These are phyloP conservation scores for Hyaloscypha bicolor DNA, from an alignment of 495 filamentous ascomycete species.

Conservation along the genomic window DNA sequence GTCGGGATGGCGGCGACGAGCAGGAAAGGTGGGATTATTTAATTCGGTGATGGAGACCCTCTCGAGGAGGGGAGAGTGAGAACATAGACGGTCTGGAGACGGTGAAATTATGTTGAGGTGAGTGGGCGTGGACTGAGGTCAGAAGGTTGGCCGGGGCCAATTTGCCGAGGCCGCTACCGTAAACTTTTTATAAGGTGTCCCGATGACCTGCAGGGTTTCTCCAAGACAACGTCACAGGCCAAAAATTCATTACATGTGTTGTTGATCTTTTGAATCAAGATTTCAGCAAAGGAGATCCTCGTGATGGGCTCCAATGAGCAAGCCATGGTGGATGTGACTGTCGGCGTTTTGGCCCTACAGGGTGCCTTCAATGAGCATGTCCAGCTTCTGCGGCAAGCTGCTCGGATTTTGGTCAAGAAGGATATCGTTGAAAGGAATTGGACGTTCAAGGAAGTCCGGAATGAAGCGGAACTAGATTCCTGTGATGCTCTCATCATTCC, in stretches of 20 bases:
- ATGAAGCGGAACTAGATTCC: slow-evolving; percentile 61
- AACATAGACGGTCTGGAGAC: slow-evolving; percentile 20
- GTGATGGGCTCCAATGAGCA: slow-evolving; percentile 18
- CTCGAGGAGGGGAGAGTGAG: slow-evolving; percentile 26
- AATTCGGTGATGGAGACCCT: slow-evolving; percentile 16
- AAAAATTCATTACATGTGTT: slow-evolving; percentile 7
- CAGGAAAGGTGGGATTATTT: neutral
- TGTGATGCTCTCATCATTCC: slow-evolving; percentile 90
- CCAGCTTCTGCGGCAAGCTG: slow-evolving; percentile 70
- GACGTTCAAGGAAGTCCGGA: slow-evolving; percentile 82
- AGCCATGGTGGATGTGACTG: slow-evolving; percentile 42
- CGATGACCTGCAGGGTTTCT: neutral
- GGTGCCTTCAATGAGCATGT: slow-evolving; percentile 93
- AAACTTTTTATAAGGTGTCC: slow-evolving; percentile 9
- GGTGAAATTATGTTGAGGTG: slow-evolving; percentile 11
- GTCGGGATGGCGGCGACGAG: slow-evolving; percentile 7
- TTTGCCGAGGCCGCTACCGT: slow-evolving; percentile 9
- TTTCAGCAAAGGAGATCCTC: slow-evolving; percentile 4
- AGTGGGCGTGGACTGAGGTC: neutral
- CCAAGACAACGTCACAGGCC: slow-evolving; percentile 4
- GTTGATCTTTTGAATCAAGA: slow-evolving; percentile 3
- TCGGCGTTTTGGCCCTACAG: slow-evolving; percentile 90
- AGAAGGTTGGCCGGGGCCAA: slow-evolving; percentile 1
- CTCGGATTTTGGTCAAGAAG: slow-evolving; percentile 40
- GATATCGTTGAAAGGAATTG: slow-evolving; percentile 26